Conservation (phyloP, 2,329 filamentous ascomycete genomes). For the Penicillium sp. region DNA sequence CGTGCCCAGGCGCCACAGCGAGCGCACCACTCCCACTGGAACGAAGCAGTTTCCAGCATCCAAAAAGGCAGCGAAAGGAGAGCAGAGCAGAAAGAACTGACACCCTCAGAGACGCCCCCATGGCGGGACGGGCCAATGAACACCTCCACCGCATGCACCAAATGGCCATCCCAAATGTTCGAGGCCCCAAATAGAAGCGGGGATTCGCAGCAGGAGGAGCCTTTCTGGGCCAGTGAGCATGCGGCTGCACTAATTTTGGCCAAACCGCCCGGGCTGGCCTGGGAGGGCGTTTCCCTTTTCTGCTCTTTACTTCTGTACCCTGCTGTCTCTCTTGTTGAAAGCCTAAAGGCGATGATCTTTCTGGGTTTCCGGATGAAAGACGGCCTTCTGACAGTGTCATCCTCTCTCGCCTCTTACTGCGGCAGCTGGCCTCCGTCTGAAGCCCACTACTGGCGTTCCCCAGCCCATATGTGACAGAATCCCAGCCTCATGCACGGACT, state of each 20-base stretch:
- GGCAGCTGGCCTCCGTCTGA: no score
- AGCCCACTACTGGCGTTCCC: no score
- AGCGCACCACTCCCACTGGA: background rate
- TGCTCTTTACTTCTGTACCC: conserved; percentile 7
- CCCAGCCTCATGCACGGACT: conserved; percentile 17
- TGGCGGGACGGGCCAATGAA: conserved; percentile 23
- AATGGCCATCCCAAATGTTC: conserved; percentile 20
- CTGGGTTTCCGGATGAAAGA: background rate
- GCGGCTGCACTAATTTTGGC: conserved; percentile 26
- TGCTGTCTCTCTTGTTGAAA: background rate
- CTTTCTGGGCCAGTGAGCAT: conserved; percentile 20
- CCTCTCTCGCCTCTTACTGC: background rate
- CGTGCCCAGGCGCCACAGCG: background rate
- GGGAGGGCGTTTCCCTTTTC: conserved; percentile 2
- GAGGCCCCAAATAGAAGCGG: conserved; percentile 31
- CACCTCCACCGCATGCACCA: conserved; percentile 1
- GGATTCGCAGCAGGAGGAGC: conserved; percentile 20
- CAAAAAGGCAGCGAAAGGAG: background rate
- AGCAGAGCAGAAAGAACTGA: conserved; percentile 14
- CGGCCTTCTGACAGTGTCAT: conserved; percentile 24
- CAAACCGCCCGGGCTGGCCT: conserved; percentile 4
- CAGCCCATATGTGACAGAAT: no score
- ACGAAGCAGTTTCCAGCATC: background rate
- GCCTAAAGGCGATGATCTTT: background rate
- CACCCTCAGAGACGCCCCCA: conserved; percentile 22